Conservation (phyloP, 1,139 yeast species). For the Kluyveromyces sp. region DNA sequence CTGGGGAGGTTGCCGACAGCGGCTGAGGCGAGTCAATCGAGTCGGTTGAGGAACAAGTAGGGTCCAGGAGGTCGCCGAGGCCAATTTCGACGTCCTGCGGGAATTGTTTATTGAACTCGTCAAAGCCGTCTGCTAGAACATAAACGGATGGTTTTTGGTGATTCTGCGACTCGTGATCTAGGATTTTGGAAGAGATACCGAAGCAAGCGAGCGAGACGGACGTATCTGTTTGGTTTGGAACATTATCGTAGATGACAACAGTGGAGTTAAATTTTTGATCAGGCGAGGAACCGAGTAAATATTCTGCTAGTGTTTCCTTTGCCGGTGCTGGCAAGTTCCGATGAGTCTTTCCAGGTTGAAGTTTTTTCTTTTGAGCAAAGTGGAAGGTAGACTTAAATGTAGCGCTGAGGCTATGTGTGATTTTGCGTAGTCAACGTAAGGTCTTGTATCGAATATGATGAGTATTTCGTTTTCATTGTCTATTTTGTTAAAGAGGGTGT, state of each 20-base stretch:
- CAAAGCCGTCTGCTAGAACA: slow-evolving; percentile 33
- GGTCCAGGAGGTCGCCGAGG: background rate
- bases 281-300: slow-evolving; percentile 11
- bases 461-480: slow-evolving; percentile 6
- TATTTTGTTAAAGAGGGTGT: slow-evolving; percentile 8
- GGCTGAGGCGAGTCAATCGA: slow-evolving; percentile 7
- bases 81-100: slow-evolving; percentile 18
- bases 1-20: slow-evolving; percentile 1
- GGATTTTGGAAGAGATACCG: slow-evolving; percentile 42
- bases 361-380: slow-evolving; percentile 60
- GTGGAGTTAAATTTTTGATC: slow-evolving; percentile 13
- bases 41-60: background rate
- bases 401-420: slow-evolving; percentile 49
- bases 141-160: slow-evolving; percentile 29
- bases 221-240: slow-evolving; percentile 21
- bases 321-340: slow-evolving; percentile 32
- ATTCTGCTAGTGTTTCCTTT: slow-evolving; percentile 23
- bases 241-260: slow-evolving; percentile 32
- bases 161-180: slow-evolving; percentile 26
- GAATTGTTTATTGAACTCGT: slow-evolving; percentile 23
- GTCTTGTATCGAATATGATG: slow-evolving; percentile 59
- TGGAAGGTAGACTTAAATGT: slow-evolving; percentile 71
- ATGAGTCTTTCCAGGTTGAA: slow-evolving; percentile 46
- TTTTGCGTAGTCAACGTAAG: slow-evolving; percentile 54
- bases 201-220: slow-evolving; percentile 35